Evolutionary conservation across 371 early-diverging fungal genomes (phyloP).

Genomic region (Lichtheimia ramosa): DNA sequence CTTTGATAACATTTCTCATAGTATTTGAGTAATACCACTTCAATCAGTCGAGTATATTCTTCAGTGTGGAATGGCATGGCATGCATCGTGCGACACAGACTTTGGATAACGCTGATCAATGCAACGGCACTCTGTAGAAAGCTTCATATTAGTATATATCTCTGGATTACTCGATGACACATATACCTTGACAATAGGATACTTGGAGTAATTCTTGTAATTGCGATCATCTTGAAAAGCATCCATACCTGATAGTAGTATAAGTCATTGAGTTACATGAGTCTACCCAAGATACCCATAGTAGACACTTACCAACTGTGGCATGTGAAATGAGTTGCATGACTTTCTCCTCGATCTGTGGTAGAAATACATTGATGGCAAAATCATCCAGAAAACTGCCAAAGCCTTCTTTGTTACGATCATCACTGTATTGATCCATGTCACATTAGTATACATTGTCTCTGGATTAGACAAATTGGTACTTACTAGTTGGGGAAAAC

Average conservation of each 20-base stretch:
- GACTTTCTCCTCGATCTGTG: slow-evolving; percentile 73
- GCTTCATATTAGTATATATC: neutral
- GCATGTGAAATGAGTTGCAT: slow-evolving; percentile 66
- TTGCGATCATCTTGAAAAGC: slow-evolving; percentile 58
- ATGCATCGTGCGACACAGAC: slow-evolving; percentile 69
- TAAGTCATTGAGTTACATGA: neutral
- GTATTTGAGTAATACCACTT: slow-evolving; percentile 70
- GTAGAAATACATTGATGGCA: slow-evolving; percentile 72
- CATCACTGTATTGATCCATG: slow-evolving; percentile 25
- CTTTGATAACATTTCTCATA: slow-evolving; percentile 75
- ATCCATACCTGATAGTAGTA: slow-evolving; percentile 32
- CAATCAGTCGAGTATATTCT: slow-evolving; percentile 80
- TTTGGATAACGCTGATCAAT: slow-evolving; percentile 63
- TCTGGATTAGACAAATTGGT: neutral
- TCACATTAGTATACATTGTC: neutral
- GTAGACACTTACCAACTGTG: slow-evolving; percentile 42
- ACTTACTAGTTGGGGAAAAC: slow-evolving; percentile 57
- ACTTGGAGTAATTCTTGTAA: slow-evolving; percentile 46
- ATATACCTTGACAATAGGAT: slow-evolving; percentile 53
- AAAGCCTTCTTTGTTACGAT: slow-evolving; percentile 58
- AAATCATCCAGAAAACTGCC: slow-evolving; percentile 79
- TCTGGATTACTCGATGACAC: neutral
- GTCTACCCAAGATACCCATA: neutral
- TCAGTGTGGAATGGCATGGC: slow-evolving; percentile 75
- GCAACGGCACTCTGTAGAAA: slow-evolving; percentile 62